Evolutionary conservation across 2,329 filamentous ascomycete species (phyloP), one percentile per base, ranked within the genome.

Genomic region (Ophiosphaerella herpotricha): DNA sequence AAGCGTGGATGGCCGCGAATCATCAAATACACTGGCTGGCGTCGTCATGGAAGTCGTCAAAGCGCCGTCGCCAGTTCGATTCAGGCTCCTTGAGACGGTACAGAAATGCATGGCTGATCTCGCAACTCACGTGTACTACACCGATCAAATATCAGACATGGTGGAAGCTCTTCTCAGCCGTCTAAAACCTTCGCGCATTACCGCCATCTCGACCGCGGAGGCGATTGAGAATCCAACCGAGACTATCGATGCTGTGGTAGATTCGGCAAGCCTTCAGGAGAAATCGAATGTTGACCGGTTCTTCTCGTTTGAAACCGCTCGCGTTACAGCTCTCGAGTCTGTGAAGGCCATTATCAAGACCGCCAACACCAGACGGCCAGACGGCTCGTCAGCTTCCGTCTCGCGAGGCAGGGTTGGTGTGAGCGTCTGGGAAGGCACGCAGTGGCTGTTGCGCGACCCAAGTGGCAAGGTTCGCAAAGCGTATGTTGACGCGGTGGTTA

Each of bases 61-160:
- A 24, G 71, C 80, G 6, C 82, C 87, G 48, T 81, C 79, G 2
- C 67, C 72, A 2, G 69, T 74, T 13, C 82, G 86, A 42, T 80
- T 81, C 55, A 82, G 86, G 58, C 79, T 97, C 13, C 76, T 96
- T 24, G 73, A 78, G 31, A 83, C 86, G 29, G 81, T 97, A 13
- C 87, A 94, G 69, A 81, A 84, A 60, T 96, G 90, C 74, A 91
- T 97, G 54, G 91, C 91, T n/a, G 85, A 92, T 68, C 78, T 99
- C 24, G 91, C 92, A 2, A 96, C 90, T 0, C 94, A 99, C 67
- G 87, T 97, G 29, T 99, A 99, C 77, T 99, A 99, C 70, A 90
- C 90, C 1, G 93, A 97, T 63, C 94, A 99, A 73, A 90, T 97
- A 47, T 86, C 89, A 1, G 94, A 99, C 73, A 97, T 97, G 91